A percentile compares a stretch with the other conserved stretches of the same genome.
These are phyloP conservation scores for Apiotrichum domesticum DNA, from an alignment of 1,284 basidiomycete species.

Conservation along the genomic window DNA sequence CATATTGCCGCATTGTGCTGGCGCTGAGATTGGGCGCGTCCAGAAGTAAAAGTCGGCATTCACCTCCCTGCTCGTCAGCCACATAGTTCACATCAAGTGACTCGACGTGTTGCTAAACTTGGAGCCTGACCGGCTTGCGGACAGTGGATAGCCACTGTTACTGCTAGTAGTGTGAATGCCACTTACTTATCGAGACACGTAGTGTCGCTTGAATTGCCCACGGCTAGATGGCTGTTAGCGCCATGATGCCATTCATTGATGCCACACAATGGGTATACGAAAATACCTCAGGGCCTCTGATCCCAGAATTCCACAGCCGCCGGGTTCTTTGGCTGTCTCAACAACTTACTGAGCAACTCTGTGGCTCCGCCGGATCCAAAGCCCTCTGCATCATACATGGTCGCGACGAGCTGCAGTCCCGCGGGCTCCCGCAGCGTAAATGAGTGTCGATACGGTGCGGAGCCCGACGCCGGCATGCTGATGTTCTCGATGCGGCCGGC, in stretches of 20 bases:
- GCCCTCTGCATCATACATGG: slow-evolving; percentile 37
- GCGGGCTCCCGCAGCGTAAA: slow-evolving; percentile 30
- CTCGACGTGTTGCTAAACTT: too few species aligned
- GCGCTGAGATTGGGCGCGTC: slow-evolving; percentile 23
- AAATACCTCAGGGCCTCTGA: too few species aligned
- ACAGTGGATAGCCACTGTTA: too few species aligned
- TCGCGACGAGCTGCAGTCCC: slow-evolving; percentile 31
- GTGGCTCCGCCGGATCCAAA: slow-evolving; percentile 38
- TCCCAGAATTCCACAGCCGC: too few species aligned
- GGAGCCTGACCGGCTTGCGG: too few species aligned
- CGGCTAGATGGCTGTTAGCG: slow-evolving; percentile 16
- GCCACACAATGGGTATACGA: too few species aligned
- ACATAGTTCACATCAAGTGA: background rate
- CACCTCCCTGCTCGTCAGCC: slow-evolving; percentile 12
- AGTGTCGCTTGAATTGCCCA: slow-evolving; percentile 27
- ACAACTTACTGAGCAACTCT: slow-evolving; percentile 30
- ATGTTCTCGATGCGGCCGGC: slow-evolving; percentile 32
- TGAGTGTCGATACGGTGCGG: slow-evolving; percentile 19
- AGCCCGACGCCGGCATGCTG: slow-evolving; percentile 25
- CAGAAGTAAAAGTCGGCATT: slow-evolving; percentile 33
- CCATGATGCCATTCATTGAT: too few species aligned
- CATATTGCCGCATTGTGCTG: slow-evolving; percentile 29
- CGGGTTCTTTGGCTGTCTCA: too few species aligned
- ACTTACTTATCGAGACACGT: slow-evolving; percentile 27
- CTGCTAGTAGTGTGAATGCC: background rate